Evolutionary conservation across 495 filamentous ascomycete genomes (phyloP).

Genomic region (Polyplosphaeria fusca): DNA sequence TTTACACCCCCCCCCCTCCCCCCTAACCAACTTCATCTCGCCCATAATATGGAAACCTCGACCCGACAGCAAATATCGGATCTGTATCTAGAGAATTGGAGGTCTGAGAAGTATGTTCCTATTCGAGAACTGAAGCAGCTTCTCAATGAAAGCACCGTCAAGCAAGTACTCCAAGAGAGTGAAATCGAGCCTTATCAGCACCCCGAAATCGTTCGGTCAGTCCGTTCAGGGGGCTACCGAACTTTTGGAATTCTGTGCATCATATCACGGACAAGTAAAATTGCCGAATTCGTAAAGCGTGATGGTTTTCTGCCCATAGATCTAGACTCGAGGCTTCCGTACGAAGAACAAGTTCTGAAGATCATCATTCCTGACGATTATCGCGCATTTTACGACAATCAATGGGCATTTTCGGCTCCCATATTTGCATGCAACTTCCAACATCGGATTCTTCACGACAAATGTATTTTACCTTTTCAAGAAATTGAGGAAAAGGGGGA

Average conservation of each 20-base stretch:
- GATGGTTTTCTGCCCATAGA: not conserved
- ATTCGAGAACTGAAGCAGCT: no score
- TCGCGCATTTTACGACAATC: not conserved
- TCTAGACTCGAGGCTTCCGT: not conserved
- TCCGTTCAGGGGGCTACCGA: not conserved
- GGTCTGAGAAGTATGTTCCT: no score
- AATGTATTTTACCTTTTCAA: not conserved
- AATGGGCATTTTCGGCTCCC: not conserved
- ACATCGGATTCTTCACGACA: not conserved
- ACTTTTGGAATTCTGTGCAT: not conserved
- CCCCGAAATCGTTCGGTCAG: not conserved
- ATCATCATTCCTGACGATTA: not conserved
- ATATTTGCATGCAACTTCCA: not conserved
- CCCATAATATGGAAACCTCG: no score
- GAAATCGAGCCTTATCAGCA: not conserved
- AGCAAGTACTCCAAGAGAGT: not conserved
- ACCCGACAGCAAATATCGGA: no score
- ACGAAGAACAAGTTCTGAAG: not conserved
- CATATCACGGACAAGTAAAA: not conserved
- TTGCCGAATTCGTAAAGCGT: not conserved
- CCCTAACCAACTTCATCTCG: no score
- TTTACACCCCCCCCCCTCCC: no score
- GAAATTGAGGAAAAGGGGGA: not conserved
- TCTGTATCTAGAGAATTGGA: no score
- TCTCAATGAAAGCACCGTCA: not conserved